phyloP scores from a whole-genome alignment of 306 rosid species.

The Prunus campanulata region DNA sequence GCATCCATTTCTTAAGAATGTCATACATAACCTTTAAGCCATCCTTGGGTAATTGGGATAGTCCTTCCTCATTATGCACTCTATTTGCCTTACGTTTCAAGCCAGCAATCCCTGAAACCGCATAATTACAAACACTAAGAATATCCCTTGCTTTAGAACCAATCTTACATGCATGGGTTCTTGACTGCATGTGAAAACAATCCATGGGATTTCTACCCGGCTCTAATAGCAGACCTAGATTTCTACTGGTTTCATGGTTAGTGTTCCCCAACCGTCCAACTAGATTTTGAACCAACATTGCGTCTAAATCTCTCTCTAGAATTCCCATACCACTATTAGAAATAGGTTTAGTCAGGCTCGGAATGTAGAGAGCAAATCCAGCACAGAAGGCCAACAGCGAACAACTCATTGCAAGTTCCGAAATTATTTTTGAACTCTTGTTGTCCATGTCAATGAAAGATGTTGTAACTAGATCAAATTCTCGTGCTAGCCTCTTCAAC shows the following conservation, averaged over 20 bases:
- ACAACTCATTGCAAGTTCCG: constrained; percentile 46
- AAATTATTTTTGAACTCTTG: constrained; percentile 13
- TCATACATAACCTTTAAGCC: constrained; percentile 27
- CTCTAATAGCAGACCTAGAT: constrained; percentile 40
- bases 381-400: constrained; percentile 58
- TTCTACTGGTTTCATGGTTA: constrained; percentile 37
- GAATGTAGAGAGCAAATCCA: constrained; percentile 42
- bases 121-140: constrained; percentile 36
- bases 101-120: constrained; percentile 31
- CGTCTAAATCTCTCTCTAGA: constrained; percentile 16
- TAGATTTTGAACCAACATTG: no score
- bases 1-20: constrained; percentile 47
- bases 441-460: neutral
- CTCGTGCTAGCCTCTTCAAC: constrained; percentile 40
- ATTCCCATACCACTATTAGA: constrained; percentile 8
- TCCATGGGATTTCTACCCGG: constrained; percentile 19
- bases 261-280: neutral
- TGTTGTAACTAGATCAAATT: constrained; percentile 43
- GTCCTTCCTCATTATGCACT: constrained; percentile 17
- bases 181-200: constrained; percentile 31
- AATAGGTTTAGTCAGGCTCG: constrained; percentile 17
- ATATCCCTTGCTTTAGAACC: constrained; percentile 38
- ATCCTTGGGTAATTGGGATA: constrained; percentile 25
- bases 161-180: constrained; percentile 19
- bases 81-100: constrained; percentile 26